These are phyloP conservation scores for Arthroderma sp. DNA, from an alignment of 2,329 filamentous ascomycete species.

Conservation along the genomic window DNA sequence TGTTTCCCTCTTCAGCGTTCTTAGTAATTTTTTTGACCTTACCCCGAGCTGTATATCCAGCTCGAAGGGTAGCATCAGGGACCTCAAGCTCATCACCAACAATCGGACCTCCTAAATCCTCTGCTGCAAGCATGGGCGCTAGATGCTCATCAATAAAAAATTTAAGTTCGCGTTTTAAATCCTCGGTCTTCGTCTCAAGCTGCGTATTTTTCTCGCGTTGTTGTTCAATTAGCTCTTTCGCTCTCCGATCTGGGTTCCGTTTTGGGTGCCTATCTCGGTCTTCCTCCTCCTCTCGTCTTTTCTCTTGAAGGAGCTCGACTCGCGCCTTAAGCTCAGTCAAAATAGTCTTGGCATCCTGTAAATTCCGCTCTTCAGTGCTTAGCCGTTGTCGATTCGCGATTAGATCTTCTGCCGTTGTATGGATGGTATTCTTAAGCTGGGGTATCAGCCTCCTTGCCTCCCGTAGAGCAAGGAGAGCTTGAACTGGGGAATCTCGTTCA, in stretches of 20 bases:
- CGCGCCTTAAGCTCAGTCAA: slow-evolving; percentile 40
- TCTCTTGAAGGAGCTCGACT: slow-evolving; percentile 40
- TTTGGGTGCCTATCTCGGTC: slow-evolving; percentile 3
- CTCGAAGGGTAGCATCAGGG: slow-evolving; percentile 40
- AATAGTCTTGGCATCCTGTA: slow-evolving; percentile 37
- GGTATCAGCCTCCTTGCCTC: slow-evolving; percentile 51
- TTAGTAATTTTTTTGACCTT: slow-evolving; percentile 35
- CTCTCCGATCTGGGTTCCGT: slow-evolving; percentile 48
- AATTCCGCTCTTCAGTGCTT: slow-evolving; percentile 32
- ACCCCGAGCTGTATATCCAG: slow-evolving; percentile 42
- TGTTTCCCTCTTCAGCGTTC: slow-evolving; percentile 18
- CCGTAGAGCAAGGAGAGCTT: slow-evolving; percentile 57
- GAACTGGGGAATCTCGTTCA: slow-evolving; percentile 52
- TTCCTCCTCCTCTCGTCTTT: slow-evolving; percentile 44
- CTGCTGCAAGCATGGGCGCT: slow-evolving; percentile 64
- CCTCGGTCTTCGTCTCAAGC: slow-evolving; percentile 49
- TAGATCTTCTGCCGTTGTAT: slow-evolving; percentile 29
- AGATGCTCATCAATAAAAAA: slow-evolving; percentile 59
- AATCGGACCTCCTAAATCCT: slow-evolving; percentile 70
- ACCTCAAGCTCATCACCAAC: slow-evolving; percentile 61
- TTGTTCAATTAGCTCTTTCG: slow-evolving; percentile 48
- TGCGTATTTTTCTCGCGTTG: slow-evolving; percentile 45
- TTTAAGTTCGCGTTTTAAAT: slow-evolving; percentile 51
- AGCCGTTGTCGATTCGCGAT: slow-evolving; percentile 26
- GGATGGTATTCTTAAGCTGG: slow-evolving; percentile 50